Evolutionary conservation across 2,329 filamentous ascomycete genomes (phyloP), one percentile per base, ranked within the genome.

Genomic region (Ophiobolus disseminans): DNA sequence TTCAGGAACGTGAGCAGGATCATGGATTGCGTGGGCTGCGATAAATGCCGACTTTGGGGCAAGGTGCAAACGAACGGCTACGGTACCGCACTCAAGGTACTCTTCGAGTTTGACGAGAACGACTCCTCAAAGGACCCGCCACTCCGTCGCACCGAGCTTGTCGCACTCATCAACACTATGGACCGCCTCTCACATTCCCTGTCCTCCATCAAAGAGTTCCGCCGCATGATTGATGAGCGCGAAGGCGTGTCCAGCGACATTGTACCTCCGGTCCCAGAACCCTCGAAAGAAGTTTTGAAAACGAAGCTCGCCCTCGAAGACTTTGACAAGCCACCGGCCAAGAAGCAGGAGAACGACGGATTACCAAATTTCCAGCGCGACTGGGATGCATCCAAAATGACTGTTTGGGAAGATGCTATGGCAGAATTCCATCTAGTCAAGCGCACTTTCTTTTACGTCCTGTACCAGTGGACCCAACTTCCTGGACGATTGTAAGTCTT

Each of bases 1-100:
- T 99, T 99, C 82, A 86, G 94, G 69, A 99, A 99, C 70, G 90
- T 99, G 53, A 96, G 90, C 72, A 86, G 94, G 31, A 82, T 97
- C 57, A 99, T 99, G 94, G 94, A 99, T 74, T 99, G 94, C 62
- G 93, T 97, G 16, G 94, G 94, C 35, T 99, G 94, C 74, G 94
- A 99, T 77, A 99, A 99, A 78, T 99, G 94, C 76, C 86, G 94
- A 7, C 85, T 99, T 2, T 99, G 94, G 94, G 94, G 94, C 39
- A 99, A 99, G 76, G 77, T 99, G 28, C 94, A 99, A 76, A 96
- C 91, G 0, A 89, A 90, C 10, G 94, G 94, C 2, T 97, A 97
- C 69, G 94, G 94, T 40, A 91, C 94, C 0, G 94, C 94, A 0
- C 78, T 99, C 55, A 99, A 99, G 76, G 88, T 99, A 4, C 82